Base-by-base conservation (phyloP, 768 basidiomycete species). In the Leucogyrophana mollusca region DNA sequence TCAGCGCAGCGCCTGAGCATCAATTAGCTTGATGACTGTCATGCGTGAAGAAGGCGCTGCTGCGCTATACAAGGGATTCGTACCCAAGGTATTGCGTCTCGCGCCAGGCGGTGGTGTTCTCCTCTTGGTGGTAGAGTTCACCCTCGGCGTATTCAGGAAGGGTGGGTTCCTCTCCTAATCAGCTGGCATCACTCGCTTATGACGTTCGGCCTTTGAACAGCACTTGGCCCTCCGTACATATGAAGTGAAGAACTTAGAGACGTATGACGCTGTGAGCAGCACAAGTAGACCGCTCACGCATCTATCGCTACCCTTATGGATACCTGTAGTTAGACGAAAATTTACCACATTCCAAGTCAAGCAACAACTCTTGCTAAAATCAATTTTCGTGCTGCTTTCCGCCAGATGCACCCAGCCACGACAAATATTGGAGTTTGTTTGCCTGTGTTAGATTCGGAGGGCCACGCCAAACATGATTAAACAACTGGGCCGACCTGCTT, bases 51-150 rank as follows among this genome's bases (percentile, higher is more conserved):
- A 96, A 65, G 94, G 94, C 21, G 61, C 85, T 2, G 80, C 69
- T 3, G 92, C 94, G 4, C 73, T 96, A 30, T 96, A 95, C 77
- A 94, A 94, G 63, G 94, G 95, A 25, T 99, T 97, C 66, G 74
- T 89, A 13, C 95, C 95, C 22, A 99, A 99, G 66, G 94, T 96
- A 3, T 77, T 98, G 34, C 81, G 95, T 54, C 78, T 99, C 20
- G 95, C 94, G 10, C 95, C 95, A 0, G 95, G 95, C 35, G 95
- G 95, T 41, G 95, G 95, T 64, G 86, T 99, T 10, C 68, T 99
- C 23, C 72, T 99, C 22, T 78, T 99, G 25, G 94, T 94, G n/a
- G 92, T 94, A 14, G 91, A 94, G 65, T 83, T 89, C 51, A 91
- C 89, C 2, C 66, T 93, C 32, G 82, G 77, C 16, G 57, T 87